Percentiles rank a stretch among this genome's conserved stretches.
phyloP scores from a whole-genome alignment of 2,329 filamentous ascomycete species.

The Sclerotinia borealis region DNA sequence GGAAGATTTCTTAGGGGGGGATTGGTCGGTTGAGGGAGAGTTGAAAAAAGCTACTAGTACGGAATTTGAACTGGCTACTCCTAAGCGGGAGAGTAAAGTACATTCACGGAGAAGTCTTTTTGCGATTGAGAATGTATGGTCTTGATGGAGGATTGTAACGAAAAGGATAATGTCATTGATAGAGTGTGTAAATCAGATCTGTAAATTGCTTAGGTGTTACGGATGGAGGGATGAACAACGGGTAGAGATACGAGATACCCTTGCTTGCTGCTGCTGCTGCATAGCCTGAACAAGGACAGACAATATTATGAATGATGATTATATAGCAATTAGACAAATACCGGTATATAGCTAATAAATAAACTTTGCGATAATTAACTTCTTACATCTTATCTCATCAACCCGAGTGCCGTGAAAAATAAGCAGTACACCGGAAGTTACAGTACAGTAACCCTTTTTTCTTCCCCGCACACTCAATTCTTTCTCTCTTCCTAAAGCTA shows the following conservation, averaged over 20 bases:
- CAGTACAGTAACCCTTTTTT: too few relatives aligned
- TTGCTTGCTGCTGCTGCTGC: too few relatives aligned
- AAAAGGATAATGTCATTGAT: neutral
- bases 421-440: neutral
- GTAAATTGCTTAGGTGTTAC: neutral
- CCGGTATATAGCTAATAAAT: too few relatives aligned
- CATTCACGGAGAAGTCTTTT: slow-evolving; percentile 22
- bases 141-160: slow-evolving; percentile 8
- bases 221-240: neutral
- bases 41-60: slow-evolving; percentile 31
- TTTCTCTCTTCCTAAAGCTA: neutral
- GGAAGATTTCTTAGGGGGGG: slow-evolving; percentile 27
- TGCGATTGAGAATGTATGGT: slow-evolving; percentile 17
- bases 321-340: too few relatives aligned
- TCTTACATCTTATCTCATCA: neutral
- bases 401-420: too few relatives aligned
- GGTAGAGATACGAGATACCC: neutral
- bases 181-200: neutral
- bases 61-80: neutral
- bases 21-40: slow-evolving; percentile 37
- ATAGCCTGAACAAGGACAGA: neutral
- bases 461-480: neutral
- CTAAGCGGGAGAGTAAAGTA: slow-evolving; percentile 11
- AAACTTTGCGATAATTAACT: too few relatives aligned
- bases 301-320: too few relatives aligned